Base-by-base conservation (phyloP, 257 asterid genomes). In the Penstemon davidsonii region DNA sequence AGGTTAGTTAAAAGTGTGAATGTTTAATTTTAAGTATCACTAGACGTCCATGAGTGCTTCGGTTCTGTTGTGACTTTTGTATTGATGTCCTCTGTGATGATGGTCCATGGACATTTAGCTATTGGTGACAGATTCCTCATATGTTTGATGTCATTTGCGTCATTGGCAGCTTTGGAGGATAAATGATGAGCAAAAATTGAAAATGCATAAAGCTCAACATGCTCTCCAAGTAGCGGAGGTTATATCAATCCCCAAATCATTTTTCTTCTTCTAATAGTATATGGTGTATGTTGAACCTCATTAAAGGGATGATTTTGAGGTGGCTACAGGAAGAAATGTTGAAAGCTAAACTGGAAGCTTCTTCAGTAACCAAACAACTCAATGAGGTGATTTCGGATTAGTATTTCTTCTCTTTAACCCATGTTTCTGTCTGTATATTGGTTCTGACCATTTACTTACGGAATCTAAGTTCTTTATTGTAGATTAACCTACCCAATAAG, bases 171-270 rank as follows among this genome's bases (percentile, higher is more conserved):
- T 84, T 51, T 80, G 49, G 53, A 64, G 62, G 68, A 79, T 77
- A 49, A 79, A 61, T 57, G 80, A 79, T 18, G 85, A 64, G 52
- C 89, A 83, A 50, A 76, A 75, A 67, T 81, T 76, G 6, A 68
- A 60, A 70, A 81, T 84, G 56, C 75, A 13, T 60, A 76, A 79
- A 19, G 64, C 81, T 52, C 82, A 73, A 63, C 80, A 52, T 38
- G 81, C 85, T 54, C 81, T 84, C 38, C 73, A 67, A 81, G 78
- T 70, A 50, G 85, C 85, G 9, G 86, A 84, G 89, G 89, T 81
- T 55, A 39, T 40, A 44, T 51, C 51, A 38, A 52, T 40, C 64
- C 61, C 65, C 18, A n/a, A 8, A 55, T 47, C 65, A 60, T n/a
- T 45, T 43, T 44, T 25, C 42, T 50, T 54, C 44, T 39, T 36